Evolutionary conservation across 1,284 basidiomycete genomes (phyloP).

Genomic region (Neotropicomus parvogracilis): DNA sequence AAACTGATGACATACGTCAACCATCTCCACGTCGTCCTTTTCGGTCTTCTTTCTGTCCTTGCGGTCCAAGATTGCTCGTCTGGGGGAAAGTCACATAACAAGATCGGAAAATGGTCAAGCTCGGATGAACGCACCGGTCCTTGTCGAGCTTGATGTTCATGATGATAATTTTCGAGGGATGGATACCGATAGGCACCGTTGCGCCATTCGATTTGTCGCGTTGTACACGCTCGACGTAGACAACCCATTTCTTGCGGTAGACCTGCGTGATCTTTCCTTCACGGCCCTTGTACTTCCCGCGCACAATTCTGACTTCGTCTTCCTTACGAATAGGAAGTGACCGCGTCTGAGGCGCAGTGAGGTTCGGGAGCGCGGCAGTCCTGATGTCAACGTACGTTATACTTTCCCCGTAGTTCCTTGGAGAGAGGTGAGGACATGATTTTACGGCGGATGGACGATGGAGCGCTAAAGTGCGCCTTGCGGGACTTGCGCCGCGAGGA

Average conservation of each 20-base stretch:
- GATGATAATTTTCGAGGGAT: slow-evolving; percentile 98
- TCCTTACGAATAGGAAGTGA: slow-evolving; percentile 97
- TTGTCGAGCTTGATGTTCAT: slow-evolving; percentile 88
- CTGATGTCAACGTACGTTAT: slow-evolving; percentile 68
- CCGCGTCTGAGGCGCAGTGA: slow-evolving; percentile 55
- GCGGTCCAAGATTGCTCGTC: slow-evolving; percentile 77
- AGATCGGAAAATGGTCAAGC: neutral
- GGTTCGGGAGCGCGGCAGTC: neutral
- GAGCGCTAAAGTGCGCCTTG: slow-evolving; percentile 94
- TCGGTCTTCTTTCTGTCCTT: slow-evolving; percentile 69
- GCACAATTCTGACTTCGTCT: slow-evolving; percentile 96
- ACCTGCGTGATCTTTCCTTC: slow-evolving; percentile 98
- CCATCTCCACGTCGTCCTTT: slow-evolving; percentile 68
- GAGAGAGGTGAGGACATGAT: slow-evolving; percentile 96
- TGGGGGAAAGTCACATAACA: slow-evolving; percentile 28
- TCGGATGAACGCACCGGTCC: slow-evolving; percentile 56
- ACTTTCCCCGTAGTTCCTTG: slow-evolving; percentile 91
- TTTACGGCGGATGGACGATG: slow-evolving; percentile 92
- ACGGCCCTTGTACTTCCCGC: slow-evolving; percentile 96
- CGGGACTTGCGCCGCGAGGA: slow-evolving; percentile 93
- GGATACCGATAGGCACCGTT: slow-evolving; percentile 89
- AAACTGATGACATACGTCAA: slow-evolving; percentile 54
- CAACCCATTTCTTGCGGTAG: slow-evolving; percentile 99
- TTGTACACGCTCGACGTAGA: slow-evolving; percentile 97
- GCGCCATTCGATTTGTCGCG: slow-evolving; percentile 98